A percentile compares a stretch with the other conserved stretches of the same genome.
Conservation (phyloP, 2,329 filamentous ascomycete species). For the Akanthomyces lecanii region DNA sequence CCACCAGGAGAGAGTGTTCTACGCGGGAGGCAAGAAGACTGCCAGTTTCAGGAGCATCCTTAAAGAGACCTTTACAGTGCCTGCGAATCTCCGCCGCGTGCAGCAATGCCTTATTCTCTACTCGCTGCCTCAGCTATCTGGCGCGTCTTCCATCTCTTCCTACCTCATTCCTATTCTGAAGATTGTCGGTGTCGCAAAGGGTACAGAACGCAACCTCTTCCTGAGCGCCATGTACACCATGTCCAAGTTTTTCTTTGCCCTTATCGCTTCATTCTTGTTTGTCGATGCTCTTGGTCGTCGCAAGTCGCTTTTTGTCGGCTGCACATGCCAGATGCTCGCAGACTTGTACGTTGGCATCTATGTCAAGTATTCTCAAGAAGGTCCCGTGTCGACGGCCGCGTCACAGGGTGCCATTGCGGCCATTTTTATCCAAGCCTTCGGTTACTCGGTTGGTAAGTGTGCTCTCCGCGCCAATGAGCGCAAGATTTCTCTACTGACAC, state of each 20-base stretch:
- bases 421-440: slow-evolving; percentile 43
- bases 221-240: slow-evolving; percentile 40
- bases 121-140: slow-evolving; percentile 39
- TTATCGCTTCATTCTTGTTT: slow-evolving; percentile 41
- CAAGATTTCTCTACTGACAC: neutral
- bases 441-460: slow-evolving; percentile 33
- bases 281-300: slow-evolving; percentile 41
- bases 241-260: slow-evolving; percentile 38
- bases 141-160: slow-evolving; percentile 40
- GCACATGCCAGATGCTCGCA: slow-evolving; percentile 35
- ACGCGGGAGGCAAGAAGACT: slow-evolving; percentile 22
- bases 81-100: slow-evolving; percentile 36
- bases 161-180: slow-evolving; percentile 41
- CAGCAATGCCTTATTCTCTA: slow-evolving; percentile 36
- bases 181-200: slow-evolving; percentile 31
- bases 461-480: too few relatives aligned
- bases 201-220: slow-evolving; percentile 32
- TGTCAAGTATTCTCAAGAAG: slow-evolving; percentile 31
- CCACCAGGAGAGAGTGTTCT: slow-evolving; percentile 17
- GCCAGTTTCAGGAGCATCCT: slow-evolving; percentile 20
- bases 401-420: slow-evolving; percentile 38
- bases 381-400: slow-evolving; percentile 24
- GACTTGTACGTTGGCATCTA: slow-evolving; percentile 39
- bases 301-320: slow-evolving; percentile 33
- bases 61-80: slow-evolving; percentile 35